Conservation (phyloP, 148 eudicot genomes). For the Euryodendron excelsum region DNA sequence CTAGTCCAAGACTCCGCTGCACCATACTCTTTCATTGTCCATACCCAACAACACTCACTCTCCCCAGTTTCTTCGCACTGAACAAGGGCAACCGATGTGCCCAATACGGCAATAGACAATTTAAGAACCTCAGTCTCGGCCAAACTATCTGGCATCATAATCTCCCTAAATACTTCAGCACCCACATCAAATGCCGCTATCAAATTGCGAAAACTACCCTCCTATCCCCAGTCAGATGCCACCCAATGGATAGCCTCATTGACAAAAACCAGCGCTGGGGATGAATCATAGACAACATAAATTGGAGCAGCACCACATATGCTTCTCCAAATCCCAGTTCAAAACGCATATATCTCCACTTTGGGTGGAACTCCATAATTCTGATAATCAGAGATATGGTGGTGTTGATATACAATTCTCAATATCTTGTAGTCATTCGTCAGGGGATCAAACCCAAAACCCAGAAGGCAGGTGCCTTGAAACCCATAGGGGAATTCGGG, state of each 20-base stretch:
- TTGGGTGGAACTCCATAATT: constrained; percentile 14
- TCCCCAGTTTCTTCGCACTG: constrained; percentile 21
- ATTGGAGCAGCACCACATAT: constrained; percentile 1
- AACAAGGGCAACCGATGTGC: neutral
- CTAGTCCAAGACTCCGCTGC: constrained; percentile 31
- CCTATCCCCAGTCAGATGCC: neutral
- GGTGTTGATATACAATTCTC: constrained; percentile 20
- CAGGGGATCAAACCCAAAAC: constrained; percentile 34
- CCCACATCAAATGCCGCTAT: constrained; percentile 33
- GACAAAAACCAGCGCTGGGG: constrained; percentile 1
- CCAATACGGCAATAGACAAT: constrained; percentile 11
- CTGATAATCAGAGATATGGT: neutral
- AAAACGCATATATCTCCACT: constrained; percentile 27
- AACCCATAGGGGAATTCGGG: neutral
- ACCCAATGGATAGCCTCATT: constrained; percentile 34
- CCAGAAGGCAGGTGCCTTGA: constrained; percentile 13
- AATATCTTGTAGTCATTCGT: constrained; percentile 33
- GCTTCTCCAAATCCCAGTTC: constrained; percentile 19
- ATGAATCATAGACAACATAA: neutral
- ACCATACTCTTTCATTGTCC: constrained; percentile 38
- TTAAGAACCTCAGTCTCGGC: neutral
- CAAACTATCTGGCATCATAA: constrained; percentile 21
- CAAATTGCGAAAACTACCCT: neutral
- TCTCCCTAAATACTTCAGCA: constrained; percentile 23
- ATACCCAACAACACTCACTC: constrained; percentile 22